Conservation (phyloP, 2,329 filamentous ascomycete species). For the Ceratocystiopsis sp. region DNA sequence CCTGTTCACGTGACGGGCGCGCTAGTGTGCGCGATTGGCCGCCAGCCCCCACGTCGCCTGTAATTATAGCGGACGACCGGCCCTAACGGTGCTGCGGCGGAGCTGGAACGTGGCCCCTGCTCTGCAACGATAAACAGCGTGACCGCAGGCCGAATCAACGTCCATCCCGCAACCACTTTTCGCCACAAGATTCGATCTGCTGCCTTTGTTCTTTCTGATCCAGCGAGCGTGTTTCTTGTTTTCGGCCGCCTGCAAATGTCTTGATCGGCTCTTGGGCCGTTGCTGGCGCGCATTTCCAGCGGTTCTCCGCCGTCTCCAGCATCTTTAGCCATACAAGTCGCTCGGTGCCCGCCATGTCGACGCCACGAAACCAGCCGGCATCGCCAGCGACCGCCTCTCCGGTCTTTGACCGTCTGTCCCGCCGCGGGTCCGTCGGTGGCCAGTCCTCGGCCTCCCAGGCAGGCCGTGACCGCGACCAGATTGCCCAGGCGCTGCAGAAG, state of each 20-base stretch:
- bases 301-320: background rate
- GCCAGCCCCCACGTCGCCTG: no score
- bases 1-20: no score
- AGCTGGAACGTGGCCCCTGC: no score
- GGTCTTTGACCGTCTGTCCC: conserved; percentile 15
- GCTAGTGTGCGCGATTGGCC: no score
- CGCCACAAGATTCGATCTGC: no score
- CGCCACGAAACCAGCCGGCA: conserved; percentile 10
- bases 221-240: no score
- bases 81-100: no score
- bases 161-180: no score
- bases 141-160: no score
- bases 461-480: conserved; percentile 52
- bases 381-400: conserved; percentile 15
- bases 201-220: no score
- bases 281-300: background rate
- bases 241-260: background rate
- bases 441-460: conserved; percentile 25
- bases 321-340: background rate
- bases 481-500: conserved; percentile 63
- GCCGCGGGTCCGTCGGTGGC: conserved; percentile 23
- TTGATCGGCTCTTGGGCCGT: background rate
- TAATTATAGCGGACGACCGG: no score
- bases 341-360: conserved; percentile 1
- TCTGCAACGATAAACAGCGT: no score